Evolutionary conservation across 352 stramenopile genomes (phyloP), one percentile per base, ranked within the genome.

Genomic region (Phytophthora multivora): DNA sequence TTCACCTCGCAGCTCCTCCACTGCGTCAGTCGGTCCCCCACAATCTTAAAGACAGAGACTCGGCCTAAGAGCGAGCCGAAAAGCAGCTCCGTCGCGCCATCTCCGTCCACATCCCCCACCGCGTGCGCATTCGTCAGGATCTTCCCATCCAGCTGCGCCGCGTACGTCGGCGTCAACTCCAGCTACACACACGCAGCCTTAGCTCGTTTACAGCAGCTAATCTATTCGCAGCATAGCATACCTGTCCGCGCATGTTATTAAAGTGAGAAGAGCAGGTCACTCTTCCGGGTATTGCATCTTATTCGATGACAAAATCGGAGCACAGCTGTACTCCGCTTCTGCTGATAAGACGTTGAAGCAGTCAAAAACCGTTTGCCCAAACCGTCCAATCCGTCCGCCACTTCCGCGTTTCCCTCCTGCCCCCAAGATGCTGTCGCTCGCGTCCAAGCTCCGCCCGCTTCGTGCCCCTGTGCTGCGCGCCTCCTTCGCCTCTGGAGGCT

Each of bases 41-140:
- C 66, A 55, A 88, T 72, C 80, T 94, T 94, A 54, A 82, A 92
- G 18, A 92, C 73, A 2, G 71, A 76, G n/a, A 94, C 57, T 26
- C 70, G 74, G 51, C 86, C 86, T 25, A 65, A 61, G 25, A 89
- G 70, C 8, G 86, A 84, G 36, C 86, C 86, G 28, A 92, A 78
- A 28, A 94, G 60, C 43, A 94, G 54, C 42, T 91, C 86, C 36
- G 75, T 77, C 12, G 68, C 53, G 56, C 82, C 80, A 58, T 92
- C 81, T 49, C 76, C 80, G 33, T 90, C 80, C 21, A 91, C 66
- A 63, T 94, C 80, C 13, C 71, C 86, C 30, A 79, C 69, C 6
- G 81, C 80, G 47, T 81, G 66, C 39, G 86, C 86, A 69, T 92
- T 92, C 19, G 78, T 69, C 55, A 94, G 56, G 30, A 92, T 76